Base-by-base conservation (phyloP, 2,329 filamentous ascomycete species). In the Metarhizium brunneum region DNA sequence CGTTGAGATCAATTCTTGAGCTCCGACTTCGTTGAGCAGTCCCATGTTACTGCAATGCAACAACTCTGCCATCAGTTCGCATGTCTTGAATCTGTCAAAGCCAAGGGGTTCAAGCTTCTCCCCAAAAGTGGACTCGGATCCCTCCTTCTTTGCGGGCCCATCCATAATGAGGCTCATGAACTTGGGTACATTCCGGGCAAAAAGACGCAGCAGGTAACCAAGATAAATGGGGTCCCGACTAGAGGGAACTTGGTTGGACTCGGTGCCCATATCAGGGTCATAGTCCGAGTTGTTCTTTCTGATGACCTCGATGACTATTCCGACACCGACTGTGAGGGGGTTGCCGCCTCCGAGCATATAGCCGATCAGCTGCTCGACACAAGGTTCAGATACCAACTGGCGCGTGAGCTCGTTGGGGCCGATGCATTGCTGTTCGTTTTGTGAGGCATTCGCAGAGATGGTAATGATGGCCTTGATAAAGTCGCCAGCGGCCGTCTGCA, bases 201-300 rank as follows among this genome's bases (percentile, higher is more conserved):
- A 99, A 60, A 92, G 79, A 51, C 92, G 85, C 40, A 99, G 80
- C 6, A 99, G 78, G 1, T 88, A 94, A 25, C 94, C 94, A 0
- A 99, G 82, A 66, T 97, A 99, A 63, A 99, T 99, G 4, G 94
- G 94, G 65, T 99, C 94, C 53, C 88, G 85, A 61, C 84, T 87
- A 1, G 91, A 92, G 0, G 92, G 92, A 54, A 86, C 78, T 2
- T 88, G 83, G 61, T 88, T 88, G 32, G 88, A 84, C 57, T 91
- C 90, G 51, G 87, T 84, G 58, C 92, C 85, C 63, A 92, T 88
- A 63, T 97, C 94, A 1, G 94, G 87, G 63, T 99, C 94, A 68
- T 99, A 99, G 71, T 99, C 94, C 0, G 94, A 97, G 69, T 99
- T 99, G 73, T 99, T 99, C 75, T 99, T 99, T 58, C 94, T 84